Conservation (phyloP, 495 filamentous ascomycete genomes). For the Neurospora discreta region DNA sequence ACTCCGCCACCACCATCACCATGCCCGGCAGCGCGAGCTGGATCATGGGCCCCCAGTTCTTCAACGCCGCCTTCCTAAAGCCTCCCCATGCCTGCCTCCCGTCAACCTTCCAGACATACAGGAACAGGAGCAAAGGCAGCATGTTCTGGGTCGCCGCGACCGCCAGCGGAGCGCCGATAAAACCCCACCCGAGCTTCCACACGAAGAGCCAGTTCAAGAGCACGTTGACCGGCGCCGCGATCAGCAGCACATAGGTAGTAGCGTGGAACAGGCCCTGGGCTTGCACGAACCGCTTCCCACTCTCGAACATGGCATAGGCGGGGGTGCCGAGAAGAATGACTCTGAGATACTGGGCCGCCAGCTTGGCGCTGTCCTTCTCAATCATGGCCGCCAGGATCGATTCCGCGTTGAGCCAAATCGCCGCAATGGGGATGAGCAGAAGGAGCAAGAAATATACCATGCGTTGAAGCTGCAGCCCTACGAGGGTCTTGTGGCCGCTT, state of each 20-base stretch:
- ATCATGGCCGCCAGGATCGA: conserved; percentile 48
- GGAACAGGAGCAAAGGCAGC: conserved; percentile 60
- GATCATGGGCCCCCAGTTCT: conserved; percentile 82
- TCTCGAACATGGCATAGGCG: conserved; percentile 58
- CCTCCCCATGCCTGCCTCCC: conserved; percentile 85
- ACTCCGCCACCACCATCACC: conserved; percentile 88
- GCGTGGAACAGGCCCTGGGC: conserved; percentile 63
- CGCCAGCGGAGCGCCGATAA: conserved; percentile 73
- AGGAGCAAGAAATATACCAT: conserved; percentile 57
- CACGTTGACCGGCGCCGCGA: conserved; percentile 56
- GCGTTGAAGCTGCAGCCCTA: conserved; percentile 61
- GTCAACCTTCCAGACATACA: conserved; percentile 64
- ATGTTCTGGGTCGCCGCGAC: conserved; percentile 76
- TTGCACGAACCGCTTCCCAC: conserved; percentile 61
- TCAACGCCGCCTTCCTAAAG: conserved; percentile 56
- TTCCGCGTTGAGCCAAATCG: conserved; percentile 48
- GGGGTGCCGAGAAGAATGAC: conserved; percentile 54
- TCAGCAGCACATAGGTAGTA: conserved; percentile 54
- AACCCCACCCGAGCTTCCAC: conserved; percentile 69
- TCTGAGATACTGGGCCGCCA: conserved; percentile 58
- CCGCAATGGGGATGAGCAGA: conserved; percentile 49
- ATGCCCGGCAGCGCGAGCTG: conserved; percentile 73
- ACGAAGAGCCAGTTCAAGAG: conserved; percentile 62
- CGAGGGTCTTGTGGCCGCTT: conserved; percentile 54
- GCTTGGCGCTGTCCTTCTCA: conserved; percentile 45